phyloP scores from a whole-genome alignment of 2,329 filamentous ascomycete genomes.

The Myriosclerotinia scirpicola region DNA sequence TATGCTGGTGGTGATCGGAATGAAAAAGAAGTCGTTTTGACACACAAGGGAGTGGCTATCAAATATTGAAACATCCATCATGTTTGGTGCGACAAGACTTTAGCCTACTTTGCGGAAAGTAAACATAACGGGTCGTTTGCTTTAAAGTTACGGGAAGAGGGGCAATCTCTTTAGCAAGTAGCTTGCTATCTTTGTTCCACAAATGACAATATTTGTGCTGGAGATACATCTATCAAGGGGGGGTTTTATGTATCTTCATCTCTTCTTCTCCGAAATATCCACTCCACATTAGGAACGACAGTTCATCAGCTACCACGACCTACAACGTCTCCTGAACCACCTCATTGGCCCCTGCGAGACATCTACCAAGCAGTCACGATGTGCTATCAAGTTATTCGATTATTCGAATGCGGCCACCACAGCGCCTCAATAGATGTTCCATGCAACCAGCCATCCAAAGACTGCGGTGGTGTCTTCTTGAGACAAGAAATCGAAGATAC shows the following conservation, averaged over 20 bases:
- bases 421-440: conserved; percentile 27
- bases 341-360: background rate
- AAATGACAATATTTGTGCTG: conserved; percentile 10
- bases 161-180: conserved; percentile 13
- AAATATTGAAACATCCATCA: conserved; percentile 22
- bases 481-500: conserved; percentile 34
- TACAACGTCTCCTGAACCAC: background rate
- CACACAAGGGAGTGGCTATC: conserved; percentile 48
- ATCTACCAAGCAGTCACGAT: conserved; percentile 25
- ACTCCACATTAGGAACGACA: background rate
- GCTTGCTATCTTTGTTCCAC: conserved; percentile 17
- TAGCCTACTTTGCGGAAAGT: background rate
- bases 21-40: conserved; percentile 50
- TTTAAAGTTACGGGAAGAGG: background rate
- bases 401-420: conserved; percentile 37
- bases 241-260: background rate
- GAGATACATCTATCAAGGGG: background rate
- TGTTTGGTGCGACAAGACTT: conserved; percentile 4
- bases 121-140: conserved; percentile 7
- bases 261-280: background rate
- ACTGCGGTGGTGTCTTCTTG: conserved; percentile 34
- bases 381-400: conserved; percentile 37
- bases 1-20: conserved; percentile 41
- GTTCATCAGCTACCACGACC: background rate
- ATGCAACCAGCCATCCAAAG: conserved; percentile 29